phyloP scores from a whole-genome alignment of 179 eudicot genomes.

The Actinidia arguta region DNA sequence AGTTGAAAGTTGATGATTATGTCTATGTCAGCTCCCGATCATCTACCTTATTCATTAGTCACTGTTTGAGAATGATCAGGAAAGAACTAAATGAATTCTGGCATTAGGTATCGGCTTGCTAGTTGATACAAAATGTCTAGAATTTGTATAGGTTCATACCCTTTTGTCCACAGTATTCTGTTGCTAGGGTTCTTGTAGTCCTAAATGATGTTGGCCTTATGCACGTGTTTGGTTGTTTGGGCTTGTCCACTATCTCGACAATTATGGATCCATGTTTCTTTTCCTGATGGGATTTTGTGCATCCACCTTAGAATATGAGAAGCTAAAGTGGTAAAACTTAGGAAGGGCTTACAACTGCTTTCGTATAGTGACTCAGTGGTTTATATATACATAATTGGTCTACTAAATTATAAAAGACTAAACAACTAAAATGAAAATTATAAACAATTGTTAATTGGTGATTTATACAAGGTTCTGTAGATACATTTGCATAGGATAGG shows the following conservation, averaged over 20 bases:
- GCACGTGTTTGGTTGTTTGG: not conserved
- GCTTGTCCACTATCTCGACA: not conserved
- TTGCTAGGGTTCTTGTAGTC: not conserved
- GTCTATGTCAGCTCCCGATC: not conserved
- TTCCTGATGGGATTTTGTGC: no score
- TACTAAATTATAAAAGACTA: not conserved
- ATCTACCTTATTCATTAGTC: not conserved
- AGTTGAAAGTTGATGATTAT: conserved; percentile 5
- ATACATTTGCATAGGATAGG: not conserved
- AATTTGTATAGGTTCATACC: not conserved
- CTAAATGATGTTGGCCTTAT: conserved; percentile 8
- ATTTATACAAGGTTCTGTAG: no score
- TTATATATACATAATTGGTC: not conserved
- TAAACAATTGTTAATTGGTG: not conserved
- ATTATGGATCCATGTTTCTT: no score
- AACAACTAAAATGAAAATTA: not conserved
- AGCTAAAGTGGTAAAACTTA: not conserved
- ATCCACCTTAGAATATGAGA: not conserved
- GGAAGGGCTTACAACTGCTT: not conserved
- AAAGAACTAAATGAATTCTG: not conserved
- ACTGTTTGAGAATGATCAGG: not conserved
- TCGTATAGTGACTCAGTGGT: not conserved
- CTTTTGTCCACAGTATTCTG: not conserved
- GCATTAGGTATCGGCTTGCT: not conserved
- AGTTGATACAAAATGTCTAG: not conserved